Evolutionary conservation across 768 basidiomycete genomes (phyloP).

Genomic region (Calocybe cyanea): DNA sequence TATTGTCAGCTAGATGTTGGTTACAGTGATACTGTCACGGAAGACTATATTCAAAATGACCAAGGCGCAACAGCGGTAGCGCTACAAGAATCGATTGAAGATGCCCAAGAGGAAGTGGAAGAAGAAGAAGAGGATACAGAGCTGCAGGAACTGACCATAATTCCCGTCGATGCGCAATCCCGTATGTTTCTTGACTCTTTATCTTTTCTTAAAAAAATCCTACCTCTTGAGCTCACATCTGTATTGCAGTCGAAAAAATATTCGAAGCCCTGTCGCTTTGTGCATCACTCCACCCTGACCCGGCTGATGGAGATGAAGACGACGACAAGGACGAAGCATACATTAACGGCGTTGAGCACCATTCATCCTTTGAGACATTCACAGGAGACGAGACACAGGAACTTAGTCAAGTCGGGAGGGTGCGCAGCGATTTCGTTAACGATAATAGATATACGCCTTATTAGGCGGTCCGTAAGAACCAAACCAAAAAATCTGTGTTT

Average conservation of each 20-base stretch:
- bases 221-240: too few species aligned
- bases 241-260: slow-evolving; percentile 73
- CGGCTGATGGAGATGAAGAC: slow-evolving; percentile 39
- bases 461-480: too few species aligned
- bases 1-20: slow-evolving; percentile 92
- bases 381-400: slow-evolving; percentile 63
- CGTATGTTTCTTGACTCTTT: slow-evolving; percentile 43
- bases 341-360: too few species aligned
- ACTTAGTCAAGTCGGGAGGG: slow-evolving; percentile 85
- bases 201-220: neutral
- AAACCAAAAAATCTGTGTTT: too few species aligned
- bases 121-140: slow-evolving; percentile 35
- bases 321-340: slow-evolving; percentile 44
- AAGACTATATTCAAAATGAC: too few species aligned
- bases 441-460: slow-evolving; percentile 79
- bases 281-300: slow-evolving; percentile 82
- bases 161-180: slow-evolving; percentile 53
- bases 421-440: slow-evolving; percentile 86
- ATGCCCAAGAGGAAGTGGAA: slow-evolving; percentile 32
- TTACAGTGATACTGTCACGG: too few species aligned
- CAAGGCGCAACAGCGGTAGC: too few species aligned
- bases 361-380: slow-evolving; percentile 44
- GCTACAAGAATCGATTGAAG: too few species aligned
- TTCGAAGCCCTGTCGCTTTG: slow-evolving; percentile 86
- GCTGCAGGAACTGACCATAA: slow-evolving; percentile 80